phyloP scores from a whole-genome alignment of 1,139 yeast genomes.

The Candida sp. region DNA sequence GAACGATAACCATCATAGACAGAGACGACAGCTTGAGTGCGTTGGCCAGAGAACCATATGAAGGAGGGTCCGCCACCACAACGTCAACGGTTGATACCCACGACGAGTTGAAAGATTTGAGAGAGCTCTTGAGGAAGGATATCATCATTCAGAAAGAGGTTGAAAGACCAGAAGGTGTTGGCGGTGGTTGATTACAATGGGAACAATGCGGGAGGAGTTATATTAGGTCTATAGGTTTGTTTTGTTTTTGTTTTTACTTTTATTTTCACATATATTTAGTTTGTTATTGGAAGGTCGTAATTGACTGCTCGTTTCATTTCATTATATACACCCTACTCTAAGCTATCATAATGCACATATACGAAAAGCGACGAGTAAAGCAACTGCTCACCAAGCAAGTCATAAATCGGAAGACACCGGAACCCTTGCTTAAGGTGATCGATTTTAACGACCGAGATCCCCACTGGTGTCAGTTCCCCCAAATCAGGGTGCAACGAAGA shows the following conservation, averaged over 20 bases:
- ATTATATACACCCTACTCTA: background rate
- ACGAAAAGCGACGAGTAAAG: slow-evolving; percentile 81
- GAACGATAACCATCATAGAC: slow-evolving; percentile 80
- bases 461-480: slow-evolving; percentile 48
- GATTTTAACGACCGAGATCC: slow-evolving; percentile 59
- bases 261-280: too few relatives aligned
- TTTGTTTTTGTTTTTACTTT: too few relatives aligned
- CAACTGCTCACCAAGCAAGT: slow-evolving; percentile 79
- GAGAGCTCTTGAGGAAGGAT: slow-evolving; percentile 61
- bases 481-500: slow-evolving; percentile 19
- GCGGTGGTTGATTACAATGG: slow-evolving; percentile 37
- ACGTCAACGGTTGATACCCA: slow-evolving; percentile 18
- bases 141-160: slow-evolving; percentile 70
- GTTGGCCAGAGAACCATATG: slow-evolving; percentile 17
- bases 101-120: slow-evolving; percentile 47
- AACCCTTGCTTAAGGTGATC: slow-evolving; percentile 72
- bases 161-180: slow-evolving; percentile 52
- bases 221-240: too few relatives aligned
- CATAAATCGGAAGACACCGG: slow-evolving; percentile 78
- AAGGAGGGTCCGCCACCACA: background rate
- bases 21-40: slow-evolving; percentile 45
- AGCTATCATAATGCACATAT: slow-evolving; percentile 36
- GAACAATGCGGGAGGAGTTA: background rate
- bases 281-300: too few relatives aligned
- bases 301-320: background rate